Evolutionary conservation across 495 filamentous ascomycete species (phyloP).

Genomic region (Neurospora sp.): DNA sequence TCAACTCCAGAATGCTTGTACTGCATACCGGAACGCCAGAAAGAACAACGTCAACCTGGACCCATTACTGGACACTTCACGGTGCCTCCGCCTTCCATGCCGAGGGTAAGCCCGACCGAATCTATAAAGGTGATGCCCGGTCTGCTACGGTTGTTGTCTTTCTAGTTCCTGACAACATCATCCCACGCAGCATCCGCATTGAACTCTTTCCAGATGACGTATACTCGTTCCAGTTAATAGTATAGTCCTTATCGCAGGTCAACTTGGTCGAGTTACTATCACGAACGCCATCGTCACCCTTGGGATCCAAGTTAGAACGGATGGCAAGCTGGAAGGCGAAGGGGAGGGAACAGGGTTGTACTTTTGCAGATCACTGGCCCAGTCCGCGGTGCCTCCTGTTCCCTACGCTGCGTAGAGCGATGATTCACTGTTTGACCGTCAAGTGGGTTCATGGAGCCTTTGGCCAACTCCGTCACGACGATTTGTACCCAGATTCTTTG

Average conservation of each 20-base stretch:
- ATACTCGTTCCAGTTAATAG: not conserved
- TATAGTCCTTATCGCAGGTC: constrained; percentile 6
- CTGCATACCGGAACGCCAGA: too few relatives aligned
- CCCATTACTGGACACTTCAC: not conserved
- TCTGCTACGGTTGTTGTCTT: not conserved
- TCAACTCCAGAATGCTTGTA: too few relatives aligned
- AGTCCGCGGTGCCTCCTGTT: constrained; percentile 1
- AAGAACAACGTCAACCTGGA: too few relatives aligned
- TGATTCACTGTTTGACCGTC: too few relatives aligned
- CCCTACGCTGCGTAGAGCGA: too few relatives aligned
- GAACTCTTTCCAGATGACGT: constrained; percentile 15
- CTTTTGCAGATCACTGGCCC: constrained; percentile 5
- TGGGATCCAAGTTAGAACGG: not conserved
- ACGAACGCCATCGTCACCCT: not conserved
- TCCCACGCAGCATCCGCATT: constrained; percentile 16
- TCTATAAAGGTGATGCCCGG: constrained; percentile 56
- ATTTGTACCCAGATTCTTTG: too few relatives aligned
- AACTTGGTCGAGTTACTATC: constrained; percentile 16
- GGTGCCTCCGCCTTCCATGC: not conserved
- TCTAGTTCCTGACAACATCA: constrained; percentile 10
- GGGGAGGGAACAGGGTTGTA: not conserved
- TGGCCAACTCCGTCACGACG: too few relatives aligned
- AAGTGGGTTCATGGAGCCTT: too few relatives aligned
- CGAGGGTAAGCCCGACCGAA: constrained; percentile 48
- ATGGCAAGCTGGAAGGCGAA: not conserved